phyloP scores from a whole-genome alignment of 1,284 basidiomycete genomes.

The Papiliotrema laurentii region DNA sequence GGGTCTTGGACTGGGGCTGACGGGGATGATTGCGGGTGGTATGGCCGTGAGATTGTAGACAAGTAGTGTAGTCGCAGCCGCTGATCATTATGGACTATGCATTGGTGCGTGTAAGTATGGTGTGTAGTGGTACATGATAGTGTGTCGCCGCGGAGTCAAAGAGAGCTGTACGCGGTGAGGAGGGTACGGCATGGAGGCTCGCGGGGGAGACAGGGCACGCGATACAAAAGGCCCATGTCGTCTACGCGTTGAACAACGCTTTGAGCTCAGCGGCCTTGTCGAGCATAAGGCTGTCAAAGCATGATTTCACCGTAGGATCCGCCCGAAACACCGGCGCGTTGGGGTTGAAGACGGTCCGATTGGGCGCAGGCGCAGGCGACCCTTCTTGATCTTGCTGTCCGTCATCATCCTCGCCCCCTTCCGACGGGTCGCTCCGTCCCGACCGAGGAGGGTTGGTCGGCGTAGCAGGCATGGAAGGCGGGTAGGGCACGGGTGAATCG shows the following conservation, averaged over 20 bases:
- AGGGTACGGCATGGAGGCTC: too few relatives aligned
- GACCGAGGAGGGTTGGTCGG: too few relatives aligned
- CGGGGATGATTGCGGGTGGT: background rate
- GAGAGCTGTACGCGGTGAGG: background rate
- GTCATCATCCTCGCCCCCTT: too few relatives aligned
- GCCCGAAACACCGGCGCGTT: conserved; percentile 19
- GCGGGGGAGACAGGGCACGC: too few relatives aligned
- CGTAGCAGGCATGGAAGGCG: too few relatives aligned
- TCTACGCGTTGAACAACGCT: conserved; percentile 13
- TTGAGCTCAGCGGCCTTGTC: conserved; percentile 17
- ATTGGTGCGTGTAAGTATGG: background rate
- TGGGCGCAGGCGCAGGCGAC: too few relatives aligned
- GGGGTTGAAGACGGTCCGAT: conserved; percentile 2
- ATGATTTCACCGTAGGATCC: conserved; percentile 23
- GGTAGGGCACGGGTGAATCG: too few relatives aligned
- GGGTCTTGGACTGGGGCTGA: background rate
- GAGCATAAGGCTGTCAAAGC: conserved; percentile 18
- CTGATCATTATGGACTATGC: background rate
- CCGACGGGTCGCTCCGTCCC: too few relatives aligned
- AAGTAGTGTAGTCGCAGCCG: background rate
- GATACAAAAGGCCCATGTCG: too few relatives aligned
- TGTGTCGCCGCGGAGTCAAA: background rate
- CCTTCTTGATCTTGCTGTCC: background rate
- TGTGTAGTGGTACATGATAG: background rate
- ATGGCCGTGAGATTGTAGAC: background rate